A percentile compares a stretch with the other conserved stretches of the same genome.
Evolutionary conservation across 2,329 filamentous ascomycete genomes (phyloP).

Genomic region (Pezicula carpinea): DNA sequence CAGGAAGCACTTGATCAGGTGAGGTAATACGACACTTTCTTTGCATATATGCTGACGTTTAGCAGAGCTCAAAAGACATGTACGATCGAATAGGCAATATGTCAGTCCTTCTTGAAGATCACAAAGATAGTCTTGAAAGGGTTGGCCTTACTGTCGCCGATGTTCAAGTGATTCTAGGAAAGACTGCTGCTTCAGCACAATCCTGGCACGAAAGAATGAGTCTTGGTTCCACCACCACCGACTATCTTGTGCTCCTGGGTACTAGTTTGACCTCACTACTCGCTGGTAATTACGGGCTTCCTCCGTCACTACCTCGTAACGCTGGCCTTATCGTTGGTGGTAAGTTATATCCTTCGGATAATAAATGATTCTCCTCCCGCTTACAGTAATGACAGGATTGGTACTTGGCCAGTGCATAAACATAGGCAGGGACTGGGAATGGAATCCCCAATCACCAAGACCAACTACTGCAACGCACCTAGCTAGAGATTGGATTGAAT

Average conservation of each 20-base stretch:
- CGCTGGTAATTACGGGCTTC: constrained; percentile 20
- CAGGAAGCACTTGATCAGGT: constrained; percentile 21
- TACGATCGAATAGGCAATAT: constrained; percentile 17
- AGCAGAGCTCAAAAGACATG: constrained; percentile 18
- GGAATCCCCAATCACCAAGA: neutral
- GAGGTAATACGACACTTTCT: neutral
- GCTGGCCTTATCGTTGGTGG: constrained; percentile 14
- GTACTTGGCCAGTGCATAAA: constrained; percentile 3
- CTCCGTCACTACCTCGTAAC: constrained; percentile 19
- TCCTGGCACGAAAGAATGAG: constrained; percentile 13
- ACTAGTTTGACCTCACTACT: constrained; percentile 13
- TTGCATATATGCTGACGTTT: constrained; percentile 1
- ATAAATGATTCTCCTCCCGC: neutral
- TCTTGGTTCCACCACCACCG: constrained; percentile 8
- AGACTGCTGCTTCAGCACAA: constrained; percentile 14
- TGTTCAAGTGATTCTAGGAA: constrained; percentile 21
- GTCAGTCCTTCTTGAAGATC: constrained; percentile 19
- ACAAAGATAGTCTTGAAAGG: constrained; percentile 19
- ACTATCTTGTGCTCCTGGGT: constrained; percentile 15
- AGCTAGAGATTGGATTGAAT: neutral
- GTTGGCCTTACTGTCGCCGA: constrained; percentile 15
- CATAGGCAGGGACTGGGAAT: neutral
- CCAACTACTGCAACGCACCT: neutral
- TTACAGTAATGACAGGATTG: constrained; percentile 2
- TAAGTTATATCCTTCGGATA: constrained; percentile 2